Evolutionary conservation across 1,139 yeast genomes (phyloP).

Genomic region (Citeromyces siamensis): DNA sequence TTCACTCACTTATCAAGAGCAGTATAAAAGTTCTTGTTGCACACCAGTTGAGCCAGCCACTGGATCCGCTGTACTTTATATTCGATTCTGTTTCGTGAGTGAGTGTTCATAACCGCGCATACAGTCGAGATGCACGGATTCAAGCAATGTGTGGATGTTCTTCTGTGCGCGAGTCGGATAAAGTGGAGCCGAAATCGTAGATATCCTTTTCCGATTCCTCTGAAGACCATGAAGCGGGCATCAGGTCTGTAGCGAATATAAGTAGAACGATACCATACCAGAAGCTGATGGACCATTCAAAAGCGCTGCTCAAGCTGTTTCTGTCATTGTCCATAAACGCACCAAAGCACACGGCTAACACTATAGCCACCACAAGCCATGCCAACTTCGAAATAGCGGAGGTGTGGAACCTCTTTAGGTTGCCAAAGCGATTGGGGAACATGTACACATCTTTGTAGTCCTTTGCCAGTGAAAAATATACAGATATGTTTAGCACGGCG

Average conservation of each 20-base stretch:
- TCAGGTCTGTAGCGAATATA: conserved; percentile 28
- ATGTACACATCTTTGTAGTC: conserved; percentile 22
- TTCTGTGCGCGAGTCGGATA: too few relatives aligned
- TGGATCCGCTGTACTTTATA: conserved; percentile 8
- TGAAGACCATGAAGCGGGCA: too few relatives aligned
- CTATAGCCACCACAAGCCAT: conserved; percentile 64
- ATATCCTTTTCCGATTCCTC: too few relatives aligned
- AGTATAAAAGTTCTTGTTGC: conserved; percentile 15
- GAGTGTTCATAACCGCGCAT: too few relatives aligned
- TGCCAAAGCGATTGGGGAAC: conserved; percentile 8
- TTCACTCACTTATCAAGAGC: conserved; percentile 1
- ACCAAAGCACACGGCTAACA: conserved; percentile 61
- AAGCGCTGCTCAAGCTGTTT: conserved; percentile 38
- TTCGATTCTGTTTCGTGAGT: not conserved
- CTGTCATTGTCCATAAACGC: conserved; percentile 21
- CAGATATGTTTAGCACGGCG: conserved; percentile 44
- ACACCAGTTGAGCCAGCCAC: conserved; percentile 21
- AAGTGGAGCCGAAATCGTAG: too few relatives aligned
- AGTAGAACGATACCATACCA: conserved; percentile 68
- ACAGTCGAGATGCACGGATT: too few relatives aligned
- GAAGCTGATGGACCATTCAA: conserved; percentile 80
- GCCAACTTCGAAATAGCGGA: conserved; percentile 12
- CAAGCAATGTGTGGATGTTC: too few relatives aligned
- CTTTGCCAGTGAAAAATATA: conserved; percentile 25
- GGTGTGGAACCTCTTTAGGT: not conserved